phyloP scores from a whole-genome alignment of 352 stramenopile genomes.

The Pythium angustatum region DNA sequence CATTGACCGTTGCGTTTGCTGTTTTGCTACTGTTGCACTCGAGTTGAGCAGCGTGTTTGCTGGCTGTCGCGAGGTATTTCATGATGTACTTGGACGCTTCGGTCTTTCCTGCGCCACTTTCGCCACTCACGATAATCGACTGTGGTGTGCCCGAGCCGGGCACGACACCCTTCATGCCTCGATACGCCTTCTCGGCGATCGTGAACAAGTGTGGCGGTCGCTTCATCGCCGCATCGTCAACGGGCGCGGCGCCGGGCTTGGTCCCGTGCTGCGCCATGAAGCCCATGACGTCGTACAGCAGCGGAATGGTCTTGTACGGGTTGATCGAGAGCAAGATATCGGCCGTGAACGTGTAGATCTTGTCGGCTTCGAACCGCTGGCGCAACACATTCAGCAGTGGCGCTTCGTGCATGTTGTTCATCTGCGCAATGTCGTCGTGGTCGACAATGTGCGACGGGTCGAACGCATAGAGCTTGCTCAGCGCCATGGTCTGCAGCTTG shows the following conservation, averaged over 20 bases:
- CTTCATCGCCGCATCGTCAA: slow-evolving; percentile 30
- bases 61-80: slow-evolving; percentile 84
- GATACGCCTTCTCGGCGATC: slow-evolving; percentile 79
- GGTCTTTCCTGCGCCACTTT: slow-evolving; percentile 93
- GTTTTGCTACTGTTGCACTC: slow-evolving; percentile 12
- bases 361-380: slow-evolving; percentile 75
- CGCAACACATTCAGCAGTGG: slow-evolving; percentile 77
- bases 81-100: slow-evolving; percentile 94
- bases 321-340: slow-evolving; percentile 86
- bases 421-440: slow-evolving; percentile 81
- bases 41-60: slow-evolving; percentile 45
- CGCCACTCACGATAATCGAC: slow-evolving; percentile 93
- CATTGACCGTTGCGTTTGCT: slow-evolving; percentile 12
- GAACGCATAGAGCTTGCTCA: slow-evolving; percentile 71
- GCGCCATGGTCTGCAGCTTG: slow-evolving; percentile 51
- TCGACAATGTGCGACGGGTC: slow-evolving; percentile 85
- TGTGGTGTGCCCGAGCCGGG: slow-evolving; percentile 70
- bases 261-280: slow-evolving; percentile 58
- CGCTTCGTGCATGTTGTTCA: slow-evolving; percentile 91
- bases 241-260: slow-evolving; percentile 11
- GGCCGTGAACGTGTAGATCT: slow-evolving; percentile 88
- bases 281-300: slow-evolving; percentile 76
- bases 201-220: slow-evolving; percentile 75
- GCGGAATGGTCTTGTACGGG: slow-evolving; percentile 85
- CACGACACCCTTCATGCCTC: slow-evolving; percentile 62